Evolutionary conservation across 1,284 basidiomycete genomes (phyloP).

Genomic region (Jaminaea rosea): DNA sequence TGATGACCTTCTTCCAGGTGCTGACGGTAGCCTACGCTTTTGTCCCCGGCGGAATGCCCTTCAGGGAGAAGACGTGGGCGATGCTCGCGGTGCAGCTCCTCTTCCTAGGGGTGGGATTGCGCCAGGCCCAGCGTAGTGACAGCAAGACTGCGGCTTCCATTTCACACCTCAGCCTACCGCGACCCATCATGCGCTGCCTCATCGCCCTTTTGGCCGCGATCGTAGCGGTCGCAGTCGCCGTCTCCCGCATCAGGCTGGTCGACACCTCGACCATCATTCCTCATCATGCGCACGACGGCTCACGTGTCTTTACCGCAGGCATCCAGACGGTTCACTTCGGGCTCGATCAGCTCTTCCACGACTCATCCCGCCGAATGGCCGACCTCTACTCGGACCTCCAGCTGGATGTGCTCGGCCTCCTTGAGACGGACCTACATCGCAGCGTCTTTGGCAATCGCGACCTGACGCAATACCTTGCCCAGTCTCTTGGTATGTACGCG

Average conservation of each 20-base stretch:
- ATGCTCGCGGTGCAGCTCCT: conserved; percentile 33
- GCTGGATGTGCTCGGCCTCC: conserved; percentile 51
- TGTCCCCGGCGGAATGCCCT: conserved; percentile 68
- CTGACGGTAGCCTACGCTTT: conserved; percentile 90
- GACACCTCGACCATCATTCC: conserved; percentile 57
- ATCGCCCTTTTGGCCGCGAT: conserved; percentile 18
- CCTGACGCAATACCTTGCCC: conserved; percentile 35
- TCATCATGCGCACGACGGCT: conserved; percentile 56
- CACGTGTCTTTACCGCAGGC: conserved; percentile 67
- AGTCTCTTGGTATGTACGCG: conserved; percentile 65
- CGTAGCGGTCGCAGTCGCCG: conserved; percentile 15
- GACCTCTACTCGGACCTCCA: conserved; percentile 55
- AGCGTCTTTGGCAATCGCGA: conserved; percentile 83
- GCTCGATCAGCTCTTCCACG: conserved; percentile 39
- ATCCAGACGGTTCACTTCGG: conserved; percentile 85
- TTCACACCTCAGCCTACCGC: neutral
- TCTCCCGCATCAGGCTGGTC: conserved; percentile 51
- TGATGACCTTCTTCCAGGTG: conserved; percentile 36
- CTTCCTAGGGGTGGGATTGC: conserved; percentile 7
- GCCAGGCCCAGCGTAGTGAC: neutral
- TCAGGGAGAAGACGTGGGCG: conserved; percentile 69
- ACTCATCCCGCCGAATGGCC: conserved; percentile 57
- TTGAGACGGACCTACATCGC: conserved; percentile 78
- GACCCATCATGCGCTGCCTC: neutral
- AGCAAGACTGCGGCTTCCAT: neutral